Evolutionary conservation across 1,139 yeast species (phyloP).

Genomic region (Pichia sp.): DNA sequence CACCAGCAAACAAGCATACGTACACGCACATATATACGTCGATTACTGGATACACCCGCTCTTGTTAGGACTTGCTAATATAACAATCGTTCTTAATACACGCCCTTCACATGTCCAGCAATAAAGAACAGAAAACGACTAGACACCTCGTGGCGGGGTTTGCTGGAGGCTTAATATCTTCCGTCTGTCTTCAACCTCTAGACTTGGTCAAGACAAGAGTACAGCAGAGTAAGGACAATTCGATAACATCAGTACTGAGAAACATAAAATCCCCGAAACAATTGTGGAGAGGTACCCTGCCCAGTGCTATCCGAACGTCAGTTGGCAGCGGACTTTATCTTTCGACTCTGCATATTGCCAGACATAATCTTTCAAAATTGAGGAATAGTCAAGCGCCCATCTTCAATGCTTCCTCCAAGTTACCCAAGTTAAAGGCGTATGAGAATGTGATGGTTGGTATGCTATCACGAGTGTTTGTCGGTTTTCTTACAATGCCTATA

Average conservation of each 20-base stretch:
- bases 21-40: neutral
- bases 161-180: constrained; percentile 77
- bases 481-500: constrained; percentile 93
- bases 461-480: constrained; percentile 72
- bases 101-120: constrained; percentile 3
- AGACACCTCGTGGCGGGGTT: constrained; percentile 76
- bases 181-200: constrained; percentile 79
- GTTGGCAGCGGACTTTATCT: constrained; percentile 86
- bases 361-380: constrained; percentile 44
- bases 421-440: constrained; percentile 65
- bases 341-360: constrained; percentile 56
- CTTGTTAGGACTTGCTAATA: no score
- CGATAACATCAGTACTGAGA: constrained; percentile 36
- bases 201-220: constrained; percentile 85
- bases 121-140: constrained; percentile 16
- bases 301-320: constrained; percentile 85
- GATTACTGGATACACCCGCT: no score
- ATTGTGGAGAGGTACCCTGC: constrained; percentile 91
- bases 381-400: constrained; percentile 7
- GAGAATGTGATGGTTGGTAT: constrained; percentile 78
- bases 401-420: constrained; percentile 28
- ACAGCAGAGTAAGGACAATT: constrained; percentile 56
- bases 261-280: constrained; percentile 42
- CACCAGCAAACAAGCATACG: neutral
- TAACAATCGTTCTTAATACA: no score